phyloP scores from a whole-genome alignment of 805 yeast species.

The Schwanniomyces polymorphus region DNA sequence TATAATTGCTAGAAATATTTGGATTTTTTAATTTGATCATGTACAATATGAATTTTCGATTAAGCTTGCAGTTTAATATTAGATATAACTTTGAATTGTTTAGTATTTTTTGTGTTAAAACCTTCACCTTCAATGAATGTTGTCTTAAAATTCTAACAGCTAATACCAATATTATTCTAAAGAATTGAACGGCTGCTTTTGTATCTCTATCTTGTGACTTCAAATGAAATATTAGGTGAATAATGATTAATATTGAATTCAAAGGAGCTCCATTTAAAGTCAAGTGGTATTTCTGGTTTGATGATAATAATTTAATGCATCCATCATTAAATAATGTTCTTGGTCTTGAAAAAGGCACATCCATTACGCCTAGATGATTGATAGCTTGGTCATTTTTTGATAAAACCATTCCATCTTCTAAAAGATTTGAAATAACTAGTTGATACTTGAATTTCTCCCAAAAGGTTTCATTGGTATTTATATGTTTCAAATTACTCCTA shows the following conservation, averaged over 20 bases:
- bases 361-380: constrained; percentile 9
- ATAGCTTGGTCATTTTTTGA: constrained; percentile 42
- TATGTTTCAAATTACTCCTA: constrained; percentile 25
- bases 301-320: constrained; percentile 3
- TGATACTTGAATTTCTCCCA: constrained; percentile 44
- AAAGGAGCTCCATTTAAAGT: constrained; percentile 4
- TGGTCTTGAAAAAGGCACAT: background rate
- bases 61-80: constrained; percentile 32
- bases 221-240: constrained; percentile 26
- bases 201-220: constrained; percentile 18
- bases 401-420: constrained; percentile 42
- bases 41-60: constrained; percentile 33
- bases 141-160: constrained; percentile 27
- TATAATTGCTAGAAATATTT: constrained; percentile 2
- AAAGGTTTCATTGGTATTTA: constrained; percentile 17
- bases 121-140: constrained; percentile 19
- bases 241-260: constrained; percentile 16
- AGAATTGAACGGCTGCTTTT: constrained; percentile 17
- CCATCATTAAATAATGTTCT: constrained; percentile 10
- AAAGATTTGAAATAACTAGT: constrained; percentile 34
- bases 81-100: constrained; percentile 28
- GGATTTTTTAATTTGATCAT: constrained; percentile 26
- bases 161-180: constrained; percentile 28
- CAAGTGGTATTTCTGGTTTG: constrained; percentile 5
- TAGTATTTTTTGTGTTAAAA: constrained; percentile 23